Evolutionary conservation across 176 grass and related monocot species (phyloP), one percentile per base, ranked within the genome.

Genomic region (Pontederia paniculata): DNA sequence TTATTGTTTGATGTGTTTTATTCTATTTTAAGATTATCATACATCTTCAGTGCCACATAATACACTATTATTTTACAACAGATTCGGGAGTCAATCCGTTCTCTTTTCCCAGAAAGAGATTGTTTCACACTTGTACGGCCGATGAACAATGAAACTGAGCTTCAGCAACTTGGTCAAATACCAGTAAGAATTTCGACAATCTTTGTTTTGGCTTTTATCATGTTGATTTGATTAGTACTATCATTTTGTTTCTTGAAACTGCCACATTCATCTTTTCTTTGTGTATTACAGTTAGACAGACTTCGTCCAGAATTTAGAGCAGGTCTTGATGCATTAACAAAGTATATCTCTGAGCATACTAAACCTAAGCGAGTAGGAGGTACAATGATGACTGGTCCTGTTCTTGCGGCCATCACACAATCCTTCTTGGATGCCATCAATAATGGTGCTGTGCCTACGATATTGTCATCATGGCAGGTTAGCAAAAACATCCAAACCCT

Each of bases 381-480:
- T 52, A 88, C 64, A 3, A 47, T 83, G 13, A 83, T 88, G 85
- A 88, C 85, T 48, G 85, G 85, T 50, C 80, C 85, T 14, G 67
- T 88, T 52, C 73, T 88, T 53, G 80, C 80, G 61, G 80, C 80
- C 63, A 48, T 88, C 56, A 74, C 76, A 54, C 80, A 83, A 43
- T 83, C 76, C 23, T 88, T 88, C 60, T 6, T 88, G 68, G 85
- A 88, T 76, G 85, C 80, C 56, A 77, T 88, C 53, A 88, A 88
- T 50, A 88, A 88, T 46, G 85, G 85, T 52, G 85, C 85, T 58
- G 85, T 88, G 10, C 85, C 85, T 54, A 80, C 73, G 13, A 88
- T 88, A 80, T 77, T 80, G 54, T 88, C 85, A 42, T 88, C 85
- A 22, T 88, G 85, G 85, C 85, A 88, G 85, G 85, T 88, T 70